Evolutionary conservation across 2,329 filamentous ascomycete genomes (phyloP).

Genomic region (Fusarium nelsonii): DNA sequence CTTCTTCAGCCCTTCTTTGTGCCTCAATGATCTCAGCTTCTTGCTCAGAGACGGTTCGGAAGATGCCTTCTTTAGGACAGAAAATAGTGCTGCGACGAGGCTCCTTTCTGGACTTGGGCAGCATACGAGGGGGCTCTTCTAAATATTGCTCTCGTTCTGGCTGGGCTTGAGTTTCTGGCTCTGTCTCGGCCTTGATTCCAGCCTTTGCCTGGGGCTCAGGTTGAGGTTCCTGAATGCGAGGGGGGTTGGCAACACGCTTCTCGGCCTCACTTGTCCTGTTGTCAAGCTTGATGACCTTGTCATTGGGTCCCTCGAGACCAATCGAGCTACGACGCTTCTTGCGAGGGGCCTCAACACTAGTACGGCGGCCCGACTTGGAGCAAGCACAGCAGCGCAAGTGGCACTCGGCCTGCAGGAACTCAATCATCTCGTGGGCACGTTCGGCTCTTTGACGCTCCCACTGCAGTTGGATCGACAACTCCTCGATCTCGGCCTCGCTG

Average conservation of each 20-base stretch:
- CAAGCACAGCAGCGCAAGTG: conserved; percentile 75
- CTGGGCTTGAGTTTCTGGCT: conserved; percentile 16
- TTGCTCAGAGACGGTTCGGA: conserved; percentile 69
- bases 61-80: conserved; percentile 72
- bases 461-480: conserved; percentile 64
- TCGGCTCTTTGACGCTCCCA: conserved; percentile 74
- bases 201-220: conserved; percentile 5
- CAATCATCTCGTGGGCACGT: conserved; percentile 77
- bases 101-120: conserved; percentile 53
- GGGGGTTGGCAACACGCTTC: conserved; percentile 30
- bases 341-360: conserved; percentile 31
- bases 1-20: conserved; percentile 46
- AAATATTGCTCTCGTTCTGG: conserved; percentile 45
- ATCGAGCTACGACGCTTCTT: conserved; percentile 45
- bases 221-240: conserved; percentile 40
- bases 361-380: conserved; percentile 54
- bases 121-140: conserved; percentile 31
- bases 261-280: conserved; percentile 47
- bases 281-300: conserved; percentile 55
- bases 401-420: conserved; percentile 82
- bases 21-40: conserved; percentile 61
- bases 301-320: conserved; percentile 44
- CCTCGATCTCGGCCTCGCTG: conserved; percentile 70
- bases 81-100: conserved; percentile 67
- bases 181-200: conserved; percentile 21